Base-by-base conservation (phyloP, 805 yeast genomes). In the Komagataella pseudopastoris region DNA sequence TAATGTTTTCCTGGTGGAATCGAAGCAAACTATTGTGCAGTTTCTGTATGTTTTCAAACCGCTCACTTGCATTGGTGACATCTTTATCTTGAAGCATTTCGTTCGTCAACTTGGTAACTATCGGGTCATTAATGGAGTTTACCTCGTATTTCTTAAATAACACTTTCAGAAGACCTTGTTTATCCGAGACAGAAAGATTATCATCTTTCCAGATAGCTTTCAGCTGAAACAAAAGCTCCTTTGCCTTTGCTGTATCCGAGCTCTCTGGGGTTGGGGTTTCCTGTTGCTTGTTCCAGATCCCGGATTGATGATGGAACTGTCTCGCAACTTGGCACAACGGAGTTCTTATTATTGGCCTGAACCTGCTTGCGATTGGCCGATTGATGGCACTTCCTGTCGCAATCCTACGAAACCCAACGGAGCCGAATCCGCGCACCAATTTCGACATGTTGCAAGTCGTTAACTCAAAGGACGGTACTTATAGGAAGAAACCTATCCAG, bases 21-120 rank as follows among this genome's bases (percentile, higher is more conserved):
- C 24, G 30, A 16, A 36, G 45, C 20, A 48, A 44, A 22, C 36
- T 43, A n/a, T 39, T 43, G 47, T 49, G 50, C 20, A 49, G 45
- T 44, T 44, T 49, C 47, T 49, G 50, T 3, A 49, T 30, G 16
- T 49, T 49, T 17, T 43, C 50, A 20, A 49, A 49, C 18, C 50
- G 23, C 8, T 49, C 47, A 14, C 22, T 18, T 16, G 47, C 46
- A 20, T 36, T 46, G 14, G 36, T 20, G 8, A 44, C 47, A 17
- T 30, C 22, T 44, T 49, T 44, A 16, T 49, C 50, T n/a, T 20
- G 20, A 18, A 49, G 36, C 47, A 49, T 16, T 16, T 39, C 46
- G 6, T 43, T 22, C 20, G 47, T 44, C 17, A 44, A 7, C 20
- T 49, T 22, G 6, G 50, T 23, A 22, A 49, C 14, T 44, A 49